Conservation (phyloP, 2,329 filamentous ascomycete species). For the Fusarium decemcellulare region DNA sequence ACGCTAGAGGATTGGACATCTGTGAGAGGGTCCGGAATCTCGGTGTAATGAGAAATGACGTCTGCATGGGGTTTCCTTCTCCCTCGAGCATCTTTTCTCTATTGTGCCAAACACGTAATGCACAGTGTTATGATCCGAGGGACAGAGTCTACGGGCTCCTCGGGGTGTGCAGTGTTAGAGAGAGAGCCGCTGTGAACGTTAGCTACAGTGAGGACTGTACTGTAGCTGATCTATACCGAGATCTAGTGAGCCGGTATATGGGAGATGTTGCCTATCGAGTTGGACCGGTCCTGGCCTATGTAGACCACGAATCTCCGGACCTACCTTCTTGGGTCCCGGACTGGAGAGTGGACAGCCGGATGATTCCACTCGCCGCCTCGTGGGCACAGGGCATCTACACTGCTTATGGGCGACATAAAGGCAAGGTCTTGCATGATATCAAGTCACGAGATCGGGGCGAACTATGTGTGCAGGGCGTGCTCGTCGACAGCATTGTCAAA, state of each 20-base stretch:
- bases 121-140: neutral
- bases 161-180: neutral
- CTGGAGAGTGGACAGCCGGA: neutral
- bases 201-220: neutral
- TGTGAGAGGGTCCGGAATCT: neutral
- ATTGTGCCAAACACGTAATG: neutral
- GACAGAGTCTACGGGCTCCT: neutral
- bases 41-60: neutral
- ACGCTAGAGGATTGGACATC: neutral
- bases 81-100: neutral
- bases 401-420: neutral
- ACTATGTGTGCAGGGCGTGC: neutral
- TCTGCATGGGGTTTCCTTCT: neutral
- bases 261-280: neutral
- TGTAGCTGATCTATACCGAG: neutral
- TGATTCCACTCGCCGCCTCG: neutral
- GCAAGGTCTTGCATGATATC: too few relatives aligned
- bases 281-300: neutral
- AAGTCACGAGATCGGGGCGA: too few relatives aligned
- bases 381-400: neutral
- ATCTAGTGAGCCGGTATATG: neutral
- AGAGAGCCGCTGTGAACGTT: neutral
- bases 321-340: slow-evolving; percentile 1
- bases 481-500: neutral
- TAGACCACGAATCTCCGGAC: neutral